Conservation (phyloP, 2,329 filamentous ascomycete species). For the Talaromyces atroroseus region DNA sequence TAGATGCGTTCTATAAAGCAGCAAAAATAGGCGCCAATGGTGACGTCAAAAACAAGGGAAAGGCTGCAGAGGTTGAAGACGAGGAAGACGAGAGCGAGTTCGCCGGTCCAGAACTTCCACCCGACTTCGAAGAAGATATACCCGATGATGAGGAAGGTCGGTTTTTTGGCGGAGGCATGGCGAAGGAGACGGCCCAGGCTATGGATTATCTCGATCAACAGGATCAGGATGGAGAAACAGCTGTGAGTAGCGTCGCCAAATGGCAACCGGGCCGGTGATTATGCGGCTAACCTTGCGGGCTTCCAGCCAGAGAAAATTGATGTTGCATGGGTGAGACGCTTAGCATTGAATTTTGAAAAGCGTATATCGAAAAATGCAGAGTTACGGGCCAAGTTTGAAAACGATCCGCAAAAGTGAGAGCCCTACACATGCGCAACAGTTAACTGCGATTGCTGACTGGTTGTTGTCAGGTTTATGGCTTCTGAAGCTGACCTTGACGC, state of each 20-base stretch:
- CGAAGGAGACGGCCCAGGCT: constrained; percentile 70
- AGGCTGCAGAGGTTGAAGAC: constrained; percentile 44
- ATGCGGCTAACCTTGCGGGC: background rate
- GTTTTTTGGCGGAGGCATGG: constrained; percentile 92
- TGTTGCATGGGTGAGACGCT: constrained; percentile 71
- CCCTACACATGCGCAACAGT: background rate
- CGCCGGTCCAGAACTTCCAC: constrained; percentile 52
- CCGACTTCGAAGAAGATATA: constrained; percentile 54
- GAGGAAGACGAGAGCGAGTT: constrained; percentile 43
- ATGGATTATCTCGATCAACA: constrained; percentile 79
- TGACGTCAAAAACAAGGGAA: constrained; percentile 46
- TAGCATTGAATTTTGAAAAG: constrained; percentile 79
- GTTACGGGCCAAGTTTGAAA: constrained; percentile 76
- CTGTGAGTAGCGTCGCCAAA: constrained; percentile 26
- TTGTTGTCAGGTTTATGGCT: constrained; percentile 57
- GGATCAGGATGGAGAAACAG: constrained; percentile 49
- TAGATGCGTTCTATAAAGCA: constrained; percentile 55
- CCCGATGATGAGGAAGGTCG: constrained; percentile 83
- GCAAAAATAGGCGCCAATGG: constrained; percentile 49
- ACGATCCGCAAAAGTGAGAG: constrained; percentile 65
- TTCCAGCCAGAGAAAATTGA: constrained; percentile 69
- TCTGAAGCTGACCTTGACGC: constrained; percentile 85
- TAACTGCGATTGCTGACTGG: constrained; percentile 16
- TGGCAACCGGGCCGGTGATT: background rate
- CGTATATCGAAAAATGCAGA: constrained; percentile 88